phyloP scores from a whole-genome alignment of 2,329 filamentous ascomycete species.

The Fusarium sp. region DNA sequence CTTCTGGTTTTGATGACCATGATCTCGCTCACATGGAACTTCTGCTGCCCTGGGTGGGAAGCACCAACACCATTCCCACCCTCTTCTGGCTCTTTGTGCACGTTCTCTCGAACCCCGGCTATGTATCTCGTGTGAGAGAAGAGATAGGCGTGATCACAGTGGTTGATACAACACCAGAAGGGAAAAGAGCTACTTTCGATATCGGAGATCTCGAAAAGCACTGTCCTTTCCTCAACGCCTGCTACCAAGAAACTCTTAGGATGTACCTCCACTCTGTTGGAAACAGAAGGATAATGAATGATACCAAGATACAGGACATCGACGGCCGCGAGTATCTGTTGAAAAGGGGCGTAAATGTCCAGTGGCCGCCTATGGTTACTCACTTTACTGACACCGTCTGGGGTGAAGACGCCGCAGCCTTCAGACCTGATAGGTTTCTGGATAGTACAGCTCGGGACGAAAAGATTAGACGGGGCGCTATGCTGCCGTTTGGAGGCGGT shows the following conservation, averaged over 20 bases:
- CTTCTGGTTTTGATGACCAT: conserved; percentile 44
- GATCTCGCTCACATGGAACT: conserved; percentile 49
- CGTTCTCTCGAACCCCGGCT: conserved; percentile 44
- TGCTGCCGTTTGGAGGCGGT: conserved; percentile 50
- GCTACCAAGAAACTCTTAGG: conserved; percentile 58
- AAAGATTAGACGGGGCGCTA: conserved; percentile 39
- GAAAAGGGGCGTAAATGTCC: conserved; percentile 41
- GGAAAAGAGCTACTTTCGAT: conserved; percentile 46
- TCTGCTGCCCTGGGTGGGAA: conserved; percentile 47
- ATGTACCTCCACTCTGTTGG: conserved; percentile 52
- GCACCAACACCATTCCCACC: conserved; percentile 53
- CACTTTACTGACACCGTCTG: conserved; percentile 37
- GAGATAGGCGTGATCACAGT: conserved; percentile 46
- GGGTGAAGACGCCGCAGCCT: conserved; percentile 35
- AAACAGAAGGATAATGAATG: conserved; percentile 53
- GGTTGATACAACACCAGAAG: not conserved
- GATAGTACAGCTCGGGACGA: conserved; percentile 28
- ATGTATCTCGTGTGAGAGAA: conserved; percentile 43
- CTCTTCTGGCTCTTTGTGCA: conserved; percentile 52
- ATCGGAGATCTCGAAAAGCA: conserved; percentile 49
- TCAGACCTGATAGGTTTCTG: conserved; percentile 41
- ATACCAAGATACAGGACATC: conserved; percentile 49
- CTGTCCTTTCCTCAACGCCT: conserved; percentile 56
- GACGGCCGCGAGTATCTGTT: conserved; percentile 42
- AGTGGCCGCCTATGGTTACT: conserved; percentile 38